phyloP scores from a whole-genome alignment of 2,329 filamentous ascomycete genomes.

The Orbilia oligospora region DNA sequence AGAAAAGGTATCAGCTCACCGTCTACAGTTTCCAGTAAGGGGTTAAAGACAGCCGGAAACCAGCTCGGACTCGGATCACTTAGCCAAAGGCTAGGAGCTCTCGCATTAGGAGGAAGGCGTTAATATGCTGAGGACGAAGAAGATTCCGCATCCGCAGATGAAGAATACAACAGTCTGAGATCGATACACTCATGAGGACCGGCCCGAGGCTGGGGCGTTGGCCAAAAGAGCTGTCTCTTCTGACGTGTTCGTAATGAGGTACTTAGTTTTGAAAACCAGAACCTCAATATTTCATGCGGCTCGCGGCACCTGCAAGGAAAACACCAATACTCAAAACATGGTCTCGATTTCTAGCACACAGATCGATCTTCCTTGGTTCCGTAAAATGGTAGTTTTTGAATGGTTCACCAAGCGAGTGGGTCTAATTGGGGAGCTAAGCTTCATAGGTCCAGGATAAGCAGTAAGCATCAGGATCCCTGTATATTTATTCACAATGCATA shows the following conservation, averaged over 20 bases:
- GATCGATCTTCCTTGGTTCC: conserved; percentile 12
- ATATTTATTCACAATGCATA: conserved; percentile 20
- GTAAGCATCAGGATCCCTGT: conserved; percentile 20
- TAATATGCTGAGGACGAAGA: not conserved
- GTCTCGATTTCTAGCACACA: not conserved
- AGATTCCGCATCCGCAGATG: conserved; percentile 12
- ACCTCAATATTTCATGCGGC: not conserved
- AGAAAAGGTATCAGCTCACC: not conserved
- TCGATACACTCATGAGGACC: conserved; percentile 1
- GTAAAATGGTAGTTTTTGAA: conserved; percentile 3
- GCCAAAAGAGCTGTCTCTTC: not conserved
- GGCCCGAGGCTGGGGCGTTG: not conserved
- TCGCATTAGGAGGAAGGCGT: conserved; percentile 9
- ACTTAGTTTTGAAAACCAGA: not conserved
- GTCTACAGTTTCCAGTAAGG: conserved; percentile 21
- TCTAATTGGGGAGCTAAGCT: conserved; percentile 5
- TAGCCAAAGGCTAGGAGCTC: not conserved
- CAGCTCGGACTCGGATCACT: not conserved
- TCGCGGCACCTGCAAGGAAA: conserved; percentile 14
- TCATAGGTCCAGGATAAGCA: conserved; percentile 14
- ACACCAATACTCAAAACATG: conserved; percentile 8
- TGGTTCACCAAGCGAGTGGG: conserved; percentile 6
- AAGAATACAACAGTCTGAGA: not conserved
- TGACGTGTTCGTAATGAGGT: conserved; percentile 10
- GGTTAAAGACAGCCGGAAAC: not conserved